Evolutionary conservation across 1,139 yeast species (phyloP).

Genomic region (Pichia sp.): DNA sequence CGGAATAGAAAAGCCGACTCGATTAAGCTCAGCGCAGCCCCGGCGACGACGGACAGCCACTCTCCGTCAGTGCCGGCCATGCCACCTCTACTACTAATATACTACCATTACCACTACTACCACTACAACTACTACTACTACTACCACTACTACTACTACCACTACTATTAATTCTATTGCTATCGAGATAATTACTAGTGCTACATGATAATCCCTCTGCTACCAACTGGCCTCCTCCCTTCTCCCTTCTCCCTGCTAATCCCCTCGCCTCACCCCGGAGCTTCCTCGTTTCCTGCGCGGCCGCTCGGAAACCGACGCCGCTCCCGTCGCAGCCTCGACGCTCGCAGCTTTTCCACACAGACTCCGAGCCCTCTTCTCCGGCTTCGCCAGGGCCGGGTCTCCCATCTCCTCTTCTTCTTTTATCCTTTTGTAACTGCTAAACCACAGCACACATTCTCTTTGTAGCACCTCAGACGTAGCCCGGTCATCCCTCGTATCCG

Average conservation of each 20-base stretch:
- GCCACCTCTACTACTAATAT: too few relatives aligned
- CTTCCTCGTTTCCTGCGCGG: not conserved
- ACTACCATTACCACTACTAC: too few relatives aligned
- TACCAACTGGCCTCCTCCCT: not conserved
- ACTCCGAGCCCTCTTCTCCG: constrained; percentile 1
- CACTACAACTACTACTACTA: too few relatives aligned
- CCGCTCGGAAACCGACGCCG: constrained; percentile 2
- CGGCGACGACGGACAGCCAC: too few relatives aligned
- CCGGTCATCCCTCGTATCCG: not conserved
- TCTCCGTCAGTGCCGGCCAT: too few relatives aligned
- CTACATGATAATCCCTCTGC: too few relatives aligned
- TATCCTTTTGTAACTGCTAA: not conserved
- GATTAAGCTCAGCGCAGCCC: not conserved
- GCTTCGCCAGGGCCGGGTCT: too few relatives aligned
- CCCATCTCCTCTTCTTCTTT: too few relatives aligned
- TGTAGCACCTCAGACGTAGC: not conserved
- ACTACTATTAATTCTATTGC: too few relatives aligned
- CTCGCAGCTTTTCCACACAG: too few relatives aligned
- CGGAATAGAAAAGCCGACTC: not conserved
- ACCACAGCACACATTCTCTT: not conserved
- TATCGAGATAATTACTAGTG: too few relatives aligned
- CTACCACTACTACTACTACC: too few relatives aligned
- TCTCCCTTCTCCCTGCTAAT: not conserved
- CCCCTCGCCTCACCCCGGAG: not conserved
- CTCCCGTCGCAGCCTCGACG: not conserved